Conservation (phyloP, 495 filamentous ascomycete species). For the Neurospora hispaniola region DNA sequence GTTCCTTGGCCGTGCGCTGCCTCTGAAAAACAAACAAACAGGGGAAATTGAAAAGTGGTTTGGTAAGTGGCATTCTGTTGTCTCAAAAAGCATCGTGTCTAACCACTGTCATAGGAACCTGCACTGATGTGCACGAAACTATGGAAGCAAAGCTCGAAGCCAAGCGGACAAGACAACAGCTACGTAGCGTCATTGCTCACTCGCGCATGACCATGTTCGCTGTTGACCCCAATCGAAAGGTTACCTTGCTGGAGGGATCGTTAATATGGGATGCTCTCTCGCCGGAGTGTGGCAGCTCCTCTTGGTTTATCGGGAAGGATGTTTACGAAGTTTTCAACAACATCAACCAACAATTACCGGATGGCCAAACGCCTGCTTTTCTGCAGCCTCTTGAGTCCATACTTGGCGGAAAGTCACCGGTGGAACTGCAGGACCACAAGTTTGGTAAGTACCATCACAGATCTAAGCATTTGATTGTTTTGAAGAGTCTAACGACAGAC, state of each 20-base stretch:
- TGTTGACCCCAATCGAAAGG: slow-evolving; percentile 41
- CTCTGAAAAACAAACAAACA: slow-evolving; percentile 47
- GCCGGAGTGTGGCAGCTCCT: slow-evolving; percentile 12
- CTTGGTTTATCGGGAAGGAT: slow-evolving; percentile 42
- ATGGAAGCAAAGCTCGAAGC: slow-evolving; percentile 50
- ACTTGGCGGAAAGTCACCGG: slow-evolving; percentile 38
- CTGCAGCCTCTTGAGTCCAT: slow-evolving; percentile 46
- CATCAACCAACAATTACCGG: slow-evolving; percentile 19
- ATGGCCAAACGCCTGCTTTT: slow-evolving; percentile 34
- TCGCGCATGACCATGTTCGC: slow-evolving; percentile 59
- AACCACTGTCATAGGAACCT: slow-evolving; percentile 29
- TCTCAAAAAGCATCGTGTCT: not conserved
- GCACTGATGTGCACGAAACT: slow-evolving; percentile 55
- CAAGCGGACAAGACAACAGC: slow-evolving; percentile 47
- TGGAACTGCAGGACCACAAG: slow-evolving; percentile 41
- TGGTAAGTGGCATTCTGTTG: slow-evolving; percentile 26
- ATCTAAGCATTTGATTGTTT: not conserved
- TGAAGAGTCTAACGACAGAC: slow-evolving; percentile 7
- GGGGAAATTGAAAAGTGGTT: slow-evolving; percentile 63
- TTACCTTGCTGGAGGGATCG: slow-evolving; percentile 54
- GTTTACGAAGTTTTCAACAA: slow-evolving; percentile 48
- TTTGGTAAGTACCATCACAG: slow-evolving; percentile 20
- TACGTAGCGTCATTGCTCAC: slow-evolving; percentile 57
- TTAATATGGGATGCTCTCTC: slow-evolving; percentile 40
- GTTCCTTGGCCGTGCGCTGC: slow-evolving; percentile 59